A percentile compares a stretch with the other conserved stretches of the same genome.
phyloP scores from a whole-genome alignment of 2,329 filamentous ascomycete genomes.

The Daldinia sp. region DNA sequence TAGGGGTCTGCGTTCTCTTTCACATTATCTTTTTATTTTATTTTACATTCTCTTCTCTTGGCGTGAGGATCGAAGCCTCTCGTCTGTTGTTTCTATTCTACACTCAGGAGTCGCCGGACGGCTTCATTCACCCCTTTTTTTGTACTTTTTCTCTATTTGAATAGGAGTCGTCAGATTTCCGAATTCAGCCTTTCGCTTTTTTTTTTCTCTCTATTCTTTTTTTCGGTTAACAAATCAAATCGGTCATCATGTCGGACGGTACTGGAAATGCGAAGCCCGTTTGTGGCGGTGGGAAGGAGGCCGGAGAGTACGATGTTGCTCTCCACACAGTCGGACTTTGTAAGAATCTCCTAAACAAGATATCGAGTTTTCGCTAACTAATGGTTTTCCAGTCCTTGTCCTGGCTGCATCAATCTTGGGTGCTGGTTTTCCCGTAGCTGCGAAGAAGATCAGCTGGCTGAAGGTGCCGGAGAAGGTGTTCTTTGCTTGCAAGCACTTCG shows the following conservation, averaged over 20 bases:
- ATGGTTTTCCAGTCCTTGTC: constrained; percentile 50
- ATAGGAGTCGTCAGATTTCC: constrained; percentile 38
- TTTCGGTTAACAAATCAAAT: constrained; percentile 25
- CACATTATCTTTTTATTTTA: constrained; percentile 34
- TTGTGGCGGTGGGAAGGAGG: constrained; percentile 50
- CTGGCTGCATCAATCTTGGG: constrained; percentile 52
- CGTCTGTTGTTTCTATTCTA: constrained; percentile 39
- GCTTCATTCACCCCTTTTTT: constrained; percentile 44
- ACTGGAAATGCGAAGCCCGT: constrained; percentile 47
- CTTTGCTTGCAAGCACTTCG: constrained; percentile 71
- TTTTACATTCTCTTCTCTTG: constrained; percentile 40
- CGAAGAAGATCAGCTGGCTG: constrained; percentile 65
- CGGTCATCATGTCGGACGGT: constrained; percentile 39
- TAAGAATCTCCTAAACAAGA: constrained; percentile 41
- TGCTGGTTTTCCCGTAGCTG: constrained; percentile 61
- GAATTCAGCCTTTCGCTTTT: constrained; percentile 26
- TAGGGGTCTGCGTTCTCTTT: constrained; percentile 39
- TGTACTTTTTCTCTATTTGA: constrained; percentile 23
- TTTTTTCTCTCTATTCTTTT: constrained; percentile 26
- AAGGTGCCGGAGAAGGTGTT: constrained; percentile 65
- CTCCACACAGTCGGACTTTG: constrained; percentile 54
- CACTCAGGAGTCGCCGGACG: constrained; percentile 50
- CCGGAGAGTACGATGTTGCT: constrained; percentile 54
- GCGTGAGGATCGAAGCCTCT: constrained; percentile 38
- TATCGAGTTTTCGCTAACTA: background rate